Evolutionary conservation across 306 rosid species (phyloP).

Genomic region (Hylodesmum podocarpum): DNA sequence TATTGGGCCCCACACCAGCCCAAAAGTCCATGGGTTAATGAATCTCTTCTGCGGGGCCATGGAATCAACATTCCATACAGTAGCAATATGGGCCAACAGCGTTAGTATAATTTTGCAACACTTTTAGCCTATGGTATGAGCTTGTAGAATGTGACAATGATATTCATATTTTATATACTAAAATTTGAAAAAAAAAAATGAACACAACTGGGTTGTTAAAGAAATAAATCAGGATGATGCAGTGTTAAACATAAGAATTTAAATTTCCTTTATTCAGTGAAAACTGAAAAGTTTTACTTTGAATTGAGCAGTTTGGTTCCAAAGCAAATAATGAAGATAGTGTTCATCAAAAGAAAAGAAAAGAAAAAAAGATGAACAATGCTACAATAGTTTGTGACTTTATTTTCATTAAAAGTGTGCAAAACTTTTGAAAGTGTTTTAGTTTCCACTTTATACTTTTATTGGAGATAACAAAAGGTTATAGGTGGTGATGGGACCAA

Average conservation of each 20-base stretch:
- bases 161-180: neutral
- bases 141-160: neutral
- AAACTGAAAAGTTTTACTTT: neutral
- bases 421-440: constrained; percentile 32
- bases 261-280: neutral
- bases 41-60: constrained; percentile 41
- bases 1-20: constrained; percentile 41
- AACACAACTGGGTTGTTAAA: neutral
- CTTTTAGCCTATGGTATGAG: neutral
- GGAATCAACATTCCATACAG: constrained; percentile 38
- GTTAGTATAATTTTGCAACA: neutral
- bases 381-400: constrained; percentile 22
- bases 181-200: neutral
- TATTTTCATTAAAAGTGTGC: constrained; percentile 46
- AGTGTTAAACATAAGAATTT: neutral
- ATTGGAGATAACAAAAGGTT: constrained; percentile 58
- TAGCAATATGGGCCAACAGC: constrained; percentile 14
- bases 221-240: neutral
- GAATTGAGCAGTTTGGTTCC: neutral
- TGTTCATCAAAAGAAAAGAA: neutral
- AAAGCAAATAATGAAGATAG: constrained; percentile 25
- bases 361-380: neutral
- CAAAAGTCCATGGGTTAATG: constrained; percentile 41
- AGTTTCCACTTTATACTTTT: constrained; percentile 37
- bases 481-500: constrained; percentile 49